phyloP scores from a whole-genome alignment of 441 rosid genomes.

The Hypseocharis bilobata region DNA sequence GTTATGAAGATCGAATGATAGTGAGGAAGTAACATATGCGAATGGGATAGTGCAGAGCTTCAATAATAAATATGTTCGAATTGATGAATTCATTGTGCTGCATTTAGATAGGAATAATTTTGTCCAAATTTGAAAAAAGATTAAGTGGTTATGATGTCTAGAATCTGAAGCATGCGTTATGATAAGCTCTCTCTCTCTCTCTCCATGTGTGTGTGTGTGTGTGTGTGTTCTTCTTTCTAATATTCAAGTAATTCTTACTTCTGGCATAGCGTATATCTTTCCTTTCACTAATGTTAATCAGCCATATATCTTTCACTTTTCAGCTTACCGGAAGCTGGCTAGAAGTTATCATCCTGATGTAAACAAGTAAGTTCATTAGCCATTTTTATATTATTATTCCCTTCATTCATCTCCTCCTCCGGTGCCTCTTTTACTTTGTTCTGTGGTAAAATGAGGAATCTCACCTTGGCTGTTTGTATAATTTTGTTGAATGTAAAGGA shows the following conservation, averaged over 20 bases:
- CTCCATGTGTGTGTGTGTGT: too few relatives aligned
- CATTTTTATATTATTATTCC: background rate
- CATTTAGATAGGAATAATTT: background rate
- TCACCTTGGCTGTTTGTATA: too few relatives aligned
- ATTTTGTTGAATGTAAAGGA: too few relatives aligned
- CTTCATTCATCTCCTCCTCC: background rate
- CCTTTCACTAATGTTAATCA: background rate
- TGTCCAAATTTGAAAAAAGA: background rate
- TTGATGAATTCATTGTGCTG: background rate
- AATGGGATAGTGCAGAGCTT: too few relatives aligned
- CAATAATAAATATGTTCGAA: background rate
- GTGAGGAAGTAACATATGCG: too few relatives aligned
- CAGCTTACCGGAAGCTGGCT: conserved; percentile 90
- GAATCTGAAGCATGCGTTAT: background rate
- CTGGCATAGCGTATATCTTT: background rate
- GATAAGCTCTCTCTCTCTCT: background rate
- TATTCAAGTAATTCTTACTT: background rate
- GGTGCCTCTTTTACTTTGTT: too few relatives aligned
- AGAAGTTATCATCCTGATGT: conserved; percentile 92
- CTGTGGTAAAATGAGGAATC: too few relatives aligned
- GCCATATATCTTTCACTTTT: conserved; percentile 15
- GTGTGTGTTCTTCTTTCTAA: background rate
- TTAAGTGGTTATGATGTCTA: background rate
- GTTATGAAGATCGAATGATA: too few relatives aligned
- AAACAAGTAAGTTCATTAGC: conserved; percentile 59